Percentiles rank a stretch among this genome's conserved stretches.
Evolutionary conservation across 306 rosid genomes (phyloP).

Genomic region (Mucuna pruriens): DNA sequence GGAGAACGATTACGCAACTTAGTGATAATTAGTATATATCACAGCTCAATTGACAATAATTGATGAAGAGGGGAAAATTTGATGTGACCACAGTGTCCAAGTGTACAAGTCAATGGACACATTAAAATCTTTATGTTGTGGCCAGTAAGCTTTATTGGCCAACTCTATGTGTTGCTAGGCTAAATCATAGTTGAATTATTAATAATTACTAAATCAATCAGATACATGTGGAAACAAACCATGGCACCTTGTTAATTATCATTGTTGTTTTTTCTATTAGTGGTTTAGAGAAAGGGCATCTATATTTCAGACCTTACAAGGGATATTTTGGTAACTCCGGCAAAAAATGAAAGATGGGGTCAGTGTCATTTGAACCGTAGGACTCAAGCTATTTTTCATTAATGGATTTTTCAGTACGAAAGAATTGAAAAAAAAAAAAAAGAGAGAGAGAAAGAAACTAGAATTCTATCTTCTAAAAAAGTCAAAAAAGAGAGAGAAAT

Average conservation of each 20-base stretch:
- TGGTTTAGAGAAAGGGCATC: constrained; percentile 20
- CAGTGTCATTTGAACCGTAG: constrained; percentile 6
- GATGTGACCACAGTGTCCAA: constrained; percentile 47
- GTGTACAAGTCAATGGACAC: constrained; percentile 40
- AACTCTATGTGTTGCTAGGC: constrained; percentile 17
- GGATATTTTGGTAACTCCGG: constrained; percentile 2
- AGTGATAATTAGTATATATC: constrained; percentile 24
- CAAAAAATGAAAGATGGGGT: constrained; percentile 12
- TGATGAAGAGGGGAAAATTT: constrained; percentile 29
- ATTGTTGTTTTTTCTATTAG: constrained; percentile 8
- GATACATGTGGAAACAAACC: constrained; percentile 19
- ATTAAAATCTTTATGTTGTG: constrained; percentile 38
- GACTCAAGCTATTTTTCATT: constrained; percentile 17
- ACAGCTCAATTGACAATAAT: constrained; percentile 32
- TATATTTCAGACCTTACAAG: background rate
- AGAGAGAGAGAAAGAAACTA: background rate
- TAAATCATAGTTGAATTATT: constrained; percentile 33
- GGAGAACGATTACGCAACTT: constrained; percentile 8
- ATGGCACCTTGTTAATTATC: constrained; percentile 15
- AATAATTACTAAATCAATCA: constrained; percentile 32
- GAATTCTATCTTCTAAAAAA: background rate
- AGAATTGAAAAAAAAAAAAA: background rate
- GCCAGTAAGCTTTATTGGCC: constrained; percentile 31
- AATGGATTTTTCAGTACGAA: background rate
- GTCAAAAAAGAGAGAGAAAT: background rate